Evolutionary conservation across 179 eudicot species (phyloP), one percentile per base, ranked within the genome.

Genomic region (Beta lomatogona): DNA sequence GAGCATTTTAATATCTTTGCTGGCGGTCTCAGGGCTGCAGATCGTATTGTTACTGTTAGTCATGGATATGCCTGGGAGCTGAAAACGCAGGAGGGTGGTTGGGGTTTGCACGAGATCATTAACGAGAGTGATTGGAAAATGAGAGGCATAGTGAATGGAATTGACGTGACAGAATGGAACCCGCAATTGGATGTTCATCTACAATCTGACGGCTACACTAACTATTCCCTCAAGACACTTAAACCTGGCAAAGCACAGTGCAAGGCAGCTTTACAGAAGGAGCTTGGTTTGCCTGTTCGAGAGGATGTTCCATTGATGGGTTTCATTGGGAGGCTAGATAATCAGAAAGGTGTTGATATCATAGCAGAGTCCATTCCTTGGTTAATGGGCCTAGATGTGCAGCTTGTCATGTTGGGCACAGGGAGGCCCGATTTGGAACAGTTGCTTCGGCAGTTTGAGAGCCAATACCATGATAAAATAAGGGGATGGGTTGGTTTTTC

Each of bases 401-500:
- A 96, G 84, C 81, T 96, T 45, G 92, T 93, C 61, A 91, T 97
- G 98, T 83, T 97, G 83, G 99, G 99, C 9, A 80, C 97, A 0
- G 98, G 99, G 9, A 84, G 98, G 75, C 84, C 83, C 7, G 99
- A 97, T 71, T 86, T 97, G 10, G 99, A 96, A 83, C 89, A 92
- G 71, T 86, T 96, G 93, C 95, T 96, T 14, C 85, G 88, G 82
- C 86, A 85, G 28, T 90, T 91, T n/a, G 98, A 96, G 87, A 69
- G 80, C 63, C 95, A 86, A 77, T 81, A 93, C 75, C 68, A 61
- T 0, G 98, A 92, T 77, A 90, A 86, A 81, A 79, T 88, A 31
- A 81, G 97, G 67, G 98, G 99, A 14, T 94, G 98, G 98, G 98
- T 96, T 0, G 98, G 99, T 0, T 96, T 96, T 79, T 96, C 99